Evolutionary conservation across 1,284 basidiomycete species (phyloP), one percentile per base, ranked within the genome.

Genomic region (Mycena sp.): DNA sequence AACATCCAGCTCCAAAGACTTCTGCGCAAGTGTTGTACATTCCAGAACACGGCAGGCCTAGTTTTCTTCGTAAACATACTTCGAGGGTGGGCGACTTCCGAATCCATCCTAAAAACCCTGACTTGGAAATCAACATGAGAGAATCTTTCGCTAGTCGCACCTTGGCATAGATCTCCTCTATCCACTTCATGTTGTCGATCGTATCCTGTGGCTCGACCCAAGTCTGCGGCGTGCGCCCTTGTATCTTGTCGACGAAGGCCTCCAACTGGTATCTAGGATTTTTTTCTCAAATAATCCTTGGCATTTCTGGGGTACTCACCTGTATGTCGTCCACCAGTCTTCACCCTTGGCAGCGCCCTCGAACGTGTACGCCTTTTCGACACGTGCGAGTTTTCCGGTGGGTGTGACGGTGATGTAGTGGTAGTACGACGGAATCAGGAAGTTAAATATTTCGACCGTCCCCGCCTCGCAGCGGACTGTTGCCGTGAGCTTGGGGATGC

Each of bases 211-310:
- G 69, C 16, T 76, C 72, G 45, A 84, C 71, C 86, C 87, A 89
- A 25, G 77, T 78, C 52, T 79, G 73, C 14, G 85, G 82, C 32
- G 71, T 71, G 32, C 81, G 74, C 1, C 84, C 85, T 40, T 78
- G 78, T 7, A 89, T 64, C 68, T 79, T 82, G 69, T 89, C 85
- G n/a, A 88, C 81, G 58, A 88, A 87, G 11, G 83, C 85, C 73
- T 88, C 85, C 28, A 89, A 73, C 70, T 35, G 32, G 14, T 35
- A 35, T 35, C 32, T 35, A 35, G 32, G 32, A 35, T 14, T 7
- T 28, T 19, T 16, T 1, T 10, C 21, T 54, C 6, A 43, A 23
- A 11, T 41, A 21, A 38, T 3, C 10, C 19, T 23, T 1, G 17
- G 19, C 16, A 6, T 44, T 19, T 12, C 16, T 7, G 16, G 23